Conservation (phyloP, 768 basidiomycete species). For the Boletus pseudopeckii region DNA sequence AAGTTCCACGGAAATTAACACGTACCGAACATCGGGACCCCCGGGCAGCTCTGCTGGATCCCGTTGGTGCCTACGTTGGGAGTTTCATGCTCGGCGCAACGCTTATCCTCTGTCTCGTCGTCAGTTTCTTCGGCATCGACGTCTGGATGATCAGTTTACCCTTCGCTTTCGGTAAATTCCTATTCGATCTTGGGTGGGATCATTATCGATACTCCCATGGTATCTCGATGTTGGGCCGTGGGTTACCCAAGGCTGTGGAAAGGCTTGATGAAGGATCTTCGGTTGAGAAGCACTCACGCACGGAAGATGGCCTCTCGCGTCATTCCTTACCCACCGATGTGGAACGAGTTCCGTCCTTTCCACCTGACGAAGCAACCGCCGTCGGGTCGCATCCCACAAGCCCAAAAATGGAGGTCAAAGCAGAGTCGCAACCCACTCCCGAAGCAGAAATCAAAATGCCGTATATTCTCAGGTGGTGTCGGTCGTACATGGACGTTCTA, state of each 20-base stretch:
- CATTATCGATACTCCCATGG: conserved; percentile 41
- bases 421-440: neutral
- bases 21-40: conserved; percentile 42
- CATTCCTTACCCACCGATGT: neutral
- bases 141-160: conserved; percentile 86
- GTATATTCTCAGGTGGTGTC: neutral
- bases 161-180: conserved; percentile 68
- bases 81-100: conserved; percentile 61
- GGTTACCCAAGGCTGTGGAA: neutral
- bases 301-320: neutral
- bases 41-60: conserved; percentile 67
- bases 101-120: conserved; percentile 69
- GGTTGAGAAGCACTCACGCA: neutral
- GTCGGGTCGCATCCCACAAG: neutral
- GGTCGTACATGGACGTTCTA: neutral
- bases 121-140: conserved; percentile 72
- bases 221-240: conserved; percentile 19
- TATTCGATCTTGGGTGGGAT: conserved; percentile 64
- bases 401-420: neutral
- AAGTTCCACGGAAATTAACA: conserved; percentile 48
- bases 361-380: conserved; percentile 2
- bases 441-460: neutral
- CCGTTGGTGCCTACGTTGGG: conserved; percentile 70
- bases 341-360: neutral
- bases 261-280: neutral